Conservation (phyloP, 345 rosid species). For the Hibiscus mutabilis region DNA sequence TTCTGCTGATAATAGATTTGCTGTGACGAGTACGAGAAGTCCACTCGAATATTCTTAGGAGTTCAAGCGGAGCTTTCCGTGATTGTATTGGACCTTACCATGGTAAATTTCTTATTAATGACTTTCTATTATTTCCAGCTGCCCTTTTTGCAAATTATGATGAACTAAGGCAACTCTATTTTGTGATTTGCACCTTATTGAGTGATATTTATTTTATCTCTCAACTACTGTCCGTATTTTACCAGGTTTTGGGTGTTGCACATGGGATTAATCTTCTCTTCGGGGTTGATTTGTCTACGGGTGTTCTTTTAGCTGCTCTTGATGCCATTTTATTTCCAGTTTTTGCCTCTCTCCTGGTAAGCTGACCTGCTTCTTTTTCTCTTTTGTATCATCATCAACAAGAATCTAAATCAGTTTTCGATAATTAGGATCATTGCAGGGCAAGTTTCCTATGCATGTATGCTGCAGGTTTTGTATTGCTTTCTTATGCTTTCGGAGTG, state of each 20-base stretch:
- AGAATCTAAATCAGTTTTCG: conserved; percentile 12
- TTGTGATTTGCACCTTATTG: not conserved
- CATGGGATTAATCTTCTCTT: conserved; percentile 84
- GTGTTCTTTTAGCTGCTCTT: conserved; percentile 75
- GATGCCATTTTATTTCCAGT: conserved; percentile 82
- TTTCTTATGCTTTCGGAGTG: conserved; percentile 63
- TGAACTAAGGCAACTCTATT: too few species aligned
- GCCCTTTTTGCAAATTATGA: too few species aligned
- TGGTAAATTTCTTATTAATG: conserved; percentile 39
- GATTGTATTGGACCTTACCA: conserved; percentile 66
- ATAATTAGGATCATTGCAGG: conserved; percentile 55
- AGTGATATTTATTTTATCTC: not conserved
- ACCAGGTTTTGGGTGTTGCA: conserved; percentile 86
- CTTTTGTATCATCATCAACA: conserved; percentile 1
- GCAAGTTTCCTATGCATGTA: conserved; percentile 46
- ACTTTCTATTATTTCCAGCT: too few species aligned
- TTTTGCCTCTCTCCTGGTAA: conserved; percentile 69
- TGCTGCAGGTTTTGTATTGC: conserved; percentile 50
- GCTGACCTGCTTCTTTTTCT: conserved; percentile 7
- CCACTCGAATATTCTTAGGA: conserved; percentile 70
- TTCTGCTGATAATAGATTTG: conserved; percentile 50
- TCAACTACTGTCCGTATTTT: conserved; percentile 19
- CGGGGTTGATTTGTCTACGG: conserved; percentile 74
- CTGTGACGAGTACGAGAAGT: conserved; percentile 76
- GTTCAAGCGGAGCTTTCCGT: conserved; percentile 75